A percentile compares a stretch with the other conserved stretches of the same genome.
These are phyloP conservation scores for Phytophthora aleatoria DNA, from an alignment of 352 stramenopile species.

Conservation along the genomic window DNA sequence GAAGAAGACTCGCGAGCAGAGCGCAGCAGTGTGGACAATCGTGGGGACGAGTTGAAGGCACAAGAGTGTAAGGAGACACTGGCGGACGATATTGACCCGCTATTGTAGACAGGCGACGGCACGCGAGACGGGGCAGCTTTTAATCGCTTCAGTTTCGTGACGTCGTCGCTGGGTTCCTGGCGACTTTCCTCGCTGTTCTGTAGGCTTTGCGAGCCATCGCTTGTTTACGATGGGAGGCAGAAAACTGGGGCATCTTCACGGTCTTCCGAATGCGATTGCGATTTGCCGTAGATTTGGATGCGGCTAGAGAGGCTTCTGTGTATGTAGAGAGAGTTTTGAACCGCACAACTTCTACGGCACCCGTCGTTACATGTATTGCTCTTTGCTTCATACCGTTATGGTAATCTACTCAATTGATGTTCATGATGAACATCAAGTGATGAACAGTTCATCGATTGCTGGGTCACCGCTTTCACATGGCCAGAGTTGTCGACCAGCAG, in stretches of 20 bases:
- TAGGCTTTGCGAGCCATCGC: not conserved
- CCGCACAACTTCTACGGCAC: slow-evolving; percentile 11
- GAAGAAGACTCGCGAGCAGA: not conserved
- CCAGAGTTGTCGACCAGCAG: not conserved
- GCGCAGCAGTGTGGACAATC: not conserved
- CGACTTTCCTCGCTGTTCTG: not conserved
- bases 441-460: not conserved
- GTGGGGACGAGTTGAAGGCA: not conserved
- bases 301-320: not conserved
- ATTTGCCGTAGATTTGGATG: slow-evolving; percentile 10
- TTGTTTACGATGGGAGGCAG: slow-evolving; percentile 10
- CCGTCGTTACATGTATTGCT: not conserved
- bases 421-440: too few species aligned
- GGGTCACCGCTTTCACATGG: not conserved
- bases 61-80: not conserved
- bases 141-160: slow-evolving; percentile 24
- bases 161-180: slow-evolving; percentile 5
- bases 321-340: slow-evolving; percentile 3
- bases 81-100: slow-evolving; percentile 18
- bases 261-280: not conserved
- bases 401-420: slow-evolving; percentile 1
- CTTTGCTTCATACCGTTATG: slow-evolving; percentile 3
- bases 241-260: slow-evolving; percentile 6
- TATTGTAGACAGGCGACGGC: slow-evolving; percentile 10
- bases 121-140: slow-evolving; percentile 16